A percentile compares a stretch with the other conserved stretches of the same genome.
Conservation (phyloP, 2,329 filamentous ascomycete genomes). For the Xylariomycetidae sp. region DNA sequence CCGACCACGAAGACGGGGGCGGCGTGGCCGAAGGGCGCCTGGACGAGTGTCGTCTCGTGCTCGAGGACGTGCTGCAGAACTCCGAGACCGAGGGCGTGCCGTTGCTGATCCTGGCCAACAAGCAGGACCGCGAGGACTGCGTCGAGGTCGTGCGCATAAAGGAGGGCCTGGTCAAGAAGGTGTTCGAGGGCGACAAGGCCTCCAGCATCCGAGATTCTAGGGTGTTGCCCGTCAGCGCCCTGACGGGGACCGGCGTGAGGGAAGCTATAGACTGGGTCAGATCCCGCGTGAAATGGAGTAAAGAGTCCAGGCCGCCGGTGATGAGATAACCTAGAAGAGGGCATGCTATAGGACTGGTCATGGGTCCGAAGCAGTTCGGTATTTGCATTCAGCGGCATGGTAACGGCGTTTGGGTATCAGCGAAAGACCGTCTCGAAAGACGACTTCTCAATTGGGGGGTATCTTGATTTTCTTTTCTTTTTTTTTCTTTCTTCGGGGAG, state of each 20-base stretch:
- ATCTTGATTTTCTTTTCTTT: constrained; percentile 27
- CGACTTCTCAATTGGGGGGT: constrained; percentile 25
- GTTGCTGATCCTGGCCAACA: constrained; percentile 88
- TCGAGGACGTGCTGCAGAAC: constrained; percentile 85
- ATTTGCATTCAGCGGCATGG: constrained; percentile 23
- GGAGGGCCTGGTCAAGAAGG: constrained; percentile 89
- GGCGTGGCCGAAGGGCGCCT: constrained; percentile 69
- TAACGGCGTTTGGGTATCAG: constrained; percentile 18
- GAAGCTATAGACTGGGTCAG: constrained; percentile 98
- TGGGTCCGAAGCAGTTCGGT: constrained; percentile 13
- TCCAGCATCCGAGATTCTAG: constrained; percentile 81
- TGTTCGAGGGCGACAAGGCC: constrained; percentile 92
- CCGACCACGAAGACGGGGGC: constrained; percentile 37
- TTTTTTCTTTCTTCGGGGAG: constrained; percentile 16
- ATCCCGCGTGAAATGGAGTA: constrained; percentile 92
- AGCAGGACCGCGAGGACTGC: constrained; percentile 96
- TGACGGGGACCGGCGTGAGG: constrained; percentile 80
- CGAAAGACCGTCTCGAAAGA: constrained; percentile 11
- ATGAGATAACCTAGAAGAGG: no score
- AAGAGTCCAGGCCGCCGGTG: constrained; percentile 83
- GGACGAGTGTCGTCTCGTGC: constrained; percentile 82
- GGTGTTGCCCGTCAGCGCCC: constrained; percentile 85
- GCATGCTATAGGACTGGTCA: constrained; percentile 3
- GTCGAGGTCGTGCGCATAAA: constrained; percentile 97
- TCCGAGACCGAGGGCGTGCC: constrained; percentile 88